Conservation (phyloP, 1,139 yeast genomes). For the Casaregolazyma suthepensis region DNA sequence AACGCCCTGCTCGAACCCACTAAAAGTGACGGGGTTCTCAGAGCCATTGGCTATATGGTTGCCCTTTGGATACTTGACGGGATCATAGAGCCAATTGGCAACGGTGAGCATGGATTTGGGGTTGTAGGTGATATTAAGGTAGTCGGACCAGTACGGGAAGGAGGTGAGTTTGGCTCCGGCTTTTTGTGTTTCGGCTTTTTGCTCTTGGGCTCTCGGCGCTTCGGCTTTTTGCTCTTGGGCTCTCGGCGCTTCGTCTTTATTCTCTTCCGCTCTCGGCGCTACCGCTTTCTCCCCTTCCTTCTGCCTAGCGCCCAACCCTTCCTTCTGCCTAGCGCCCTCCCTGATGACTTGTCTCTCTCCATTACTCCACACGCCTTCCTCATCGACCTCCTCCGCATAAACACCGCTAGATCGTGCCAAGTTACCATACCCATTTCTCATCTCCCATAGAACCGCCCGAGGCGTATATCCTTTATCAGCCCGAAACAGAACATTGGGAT, state of each 20-base stretch:
- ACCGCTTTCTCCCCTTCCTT: too few species aligned
- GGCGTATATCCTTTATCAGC: slow-evolving; percentile 65
- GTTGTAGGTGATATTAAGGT: slow-evolving; percentile 58
- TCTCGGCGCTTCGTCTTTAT: background rate
- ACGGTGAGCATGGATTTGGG: slow-evolving; percentile 55
- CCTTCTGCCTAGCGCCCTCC: slow-evolving; percentile 16
- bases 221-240: background rate
- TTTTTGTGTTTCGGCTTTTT: background rate
- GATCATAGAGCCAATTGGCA: slow-evolving; percentile 50
- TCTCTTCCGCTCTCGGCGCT: too few species aligned
- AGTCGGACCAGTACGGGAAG: slow-evolving; percentile 69
- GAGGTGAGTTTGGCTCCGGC: background rate
- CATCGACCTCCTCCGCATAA: slow-evolving; percentile 20
- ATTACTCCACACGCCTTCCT: slow-evolving; percentile 15
- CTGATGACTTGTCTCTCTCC: slow-evolving; percentile 13
- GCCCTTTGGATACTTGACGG: slow-evolving; percentile 37
- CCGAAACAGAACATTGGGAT: slow-evolving; percentile 43
- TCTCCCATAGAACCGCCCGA: slow-evolving; percentile 72
- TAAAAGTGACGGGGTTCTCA: slow-evolving; percentile 29
- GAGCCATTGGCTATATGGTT: slow-evolving; percentile 28
- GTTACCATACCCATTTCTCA: slow-evolving; percentile 37
- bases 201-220: background rate
- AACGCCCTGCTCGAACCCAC: slow-evolving; percentile 42
- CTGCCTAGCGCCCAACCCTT: too few species aligned
- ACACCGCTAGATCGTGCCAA: slow-evolving; percentile 24